A percentile compares a stretch with the other conserved stretches of the same genome.
Conservation (phyloP, 345 rosid species). For the Melaleuca alternifolia region DNA sequence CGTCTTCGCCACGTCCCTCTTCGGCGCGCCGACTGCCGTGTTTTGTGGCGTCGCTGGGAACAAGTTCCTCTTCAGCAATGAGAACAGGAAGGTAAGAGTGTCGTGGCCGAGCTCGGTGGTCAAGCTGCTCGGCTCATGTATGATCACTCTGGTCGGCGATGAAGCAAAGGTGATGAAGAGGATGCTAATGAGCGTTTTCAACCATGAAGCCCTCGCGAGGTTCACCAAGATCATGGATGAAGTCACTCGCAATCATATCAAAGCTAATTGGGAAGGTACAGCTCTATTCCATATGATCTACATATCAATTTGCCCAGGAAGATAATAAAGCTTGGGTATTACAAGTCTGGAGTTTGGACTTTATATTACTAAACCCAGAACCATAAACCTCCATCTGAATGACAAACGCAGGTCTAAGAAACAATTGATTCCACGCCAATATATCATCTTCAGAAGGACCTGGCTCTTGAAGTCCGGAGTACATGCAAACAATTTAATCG, state of each 20-base stretch:
- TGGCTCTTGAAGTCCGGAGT: too few relatives aligned
- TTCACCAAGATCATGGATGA: not conserved
- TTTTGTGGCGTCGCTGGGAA: not conserved
- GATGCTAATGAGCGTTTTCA: not conserved
- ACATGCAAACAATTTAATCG: too few relatives aligned
- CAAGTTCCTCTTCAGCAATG: not conserved
- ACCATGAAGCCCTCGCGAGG: not conserved
- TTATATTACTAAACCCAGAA: too few relatives aligned
- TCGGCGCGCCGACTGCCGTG: not conserved
- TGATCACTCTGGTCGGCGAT: not conserved
- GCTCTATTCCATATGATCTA: not conserved
- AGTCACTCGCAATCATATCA: not conserved
- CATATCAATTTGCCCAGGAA: not conserved
- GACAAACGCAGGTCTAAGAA: too few relatives aligned
- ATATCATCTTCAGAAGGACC: too few relatives aligned
- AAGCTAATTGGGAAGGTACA: constrained; percentile 12
- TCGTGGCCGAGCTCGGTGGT: not conserved
- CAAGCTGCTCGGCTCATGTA: not conserved
- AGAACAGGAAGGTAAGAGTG: not conserved
- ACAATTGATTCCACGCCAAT: too few relatives aligned
- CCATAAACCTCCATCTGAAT: too few relatives aligned
- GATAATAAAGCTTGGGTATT: too few relatives aligned
- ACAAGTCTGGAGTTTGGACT: too few relatives aligned
- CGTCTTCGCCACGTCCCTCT: not conserved
- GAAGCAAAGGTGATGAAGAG: not conserved